Percentiles rank a stretch among this genome's conserved stretches.
These are phyloP conservation scores for Haplographium delicatum DNA, from an alignment of 495 filamentous ascomycete species.

Conservation along the genomic window DNA sequence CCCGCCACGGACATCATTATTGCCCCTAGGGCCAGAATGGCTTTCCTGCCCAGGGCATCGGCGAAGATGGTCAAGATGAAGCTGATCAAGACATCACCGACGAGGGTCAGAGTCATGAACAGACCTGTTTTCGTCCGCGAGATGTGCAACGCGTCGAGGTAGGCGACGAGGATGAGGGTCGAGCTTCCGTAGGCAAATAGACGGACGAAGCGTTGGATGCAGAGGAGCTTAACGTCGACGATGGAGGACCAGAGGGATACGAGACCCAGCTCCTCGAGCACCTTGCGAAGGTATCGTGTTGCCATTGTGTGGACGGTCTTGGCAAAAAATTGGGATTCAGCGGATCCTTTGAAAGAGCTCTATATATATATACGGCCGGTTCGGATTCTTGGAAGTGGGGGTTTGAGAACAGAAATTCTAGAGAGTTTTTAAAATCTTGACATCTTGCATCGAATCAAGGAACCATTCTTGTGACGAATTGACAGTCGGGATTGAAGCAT, in stretches of 20 bases:
- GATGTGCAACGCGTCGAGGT: slow-evolving; percentile 59
- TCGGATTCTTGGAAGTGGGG: not conserved
- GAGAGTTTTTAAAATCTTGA: not conserved
- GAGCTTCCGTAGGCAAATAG: slow-evolving; percentile 75
- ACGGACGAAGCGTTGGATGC: slow-evolving; percentile 68
- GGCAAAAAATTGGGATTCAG: too few species aligned
- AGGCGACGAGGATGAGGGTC: slow-evolving; percentile 68
- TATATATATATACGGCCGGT: not conserved
- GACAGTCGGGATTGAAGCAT: not conserved
- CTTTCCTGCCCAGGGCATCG: slow-evolving; percentile 65
- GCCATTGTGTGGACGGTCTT: slow-evolving; percentile 18
- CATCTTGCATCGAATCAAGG: not conserved
- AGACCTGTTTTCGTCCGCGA: slow-evolving; percentile 71
- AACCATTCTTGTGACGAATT: not conserved
- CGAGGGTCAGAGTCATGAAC: slow-evolving; percentile 82
- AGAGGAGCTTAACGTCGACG: slow-evolving; percentile 66
- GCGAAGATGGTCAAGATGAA: slow-evolving; percentile 71
- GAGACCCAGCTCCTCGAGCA: slow-evolving; percentile 36
- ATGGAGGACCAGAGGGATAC: slow-evolving; percentile 38
- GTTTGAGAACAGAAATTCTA: not conserved
- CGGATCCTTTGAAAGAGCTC: not conserved
- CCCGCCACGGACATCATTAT: slow-evolving; percentile 64
- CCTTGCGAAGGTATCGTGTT: slow-evolving; percentile 6
- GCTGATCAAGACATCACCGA: slow-evolving; percentile 71
- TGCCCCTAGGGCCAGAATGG: slow-evolving; percentile 64